Evolutionary conservation across 2,329 filamentous ascomycete genomes (phyloP), one percentile per base, ranked within the genome.

Genomic region (Penicillium paneum): DNA sequence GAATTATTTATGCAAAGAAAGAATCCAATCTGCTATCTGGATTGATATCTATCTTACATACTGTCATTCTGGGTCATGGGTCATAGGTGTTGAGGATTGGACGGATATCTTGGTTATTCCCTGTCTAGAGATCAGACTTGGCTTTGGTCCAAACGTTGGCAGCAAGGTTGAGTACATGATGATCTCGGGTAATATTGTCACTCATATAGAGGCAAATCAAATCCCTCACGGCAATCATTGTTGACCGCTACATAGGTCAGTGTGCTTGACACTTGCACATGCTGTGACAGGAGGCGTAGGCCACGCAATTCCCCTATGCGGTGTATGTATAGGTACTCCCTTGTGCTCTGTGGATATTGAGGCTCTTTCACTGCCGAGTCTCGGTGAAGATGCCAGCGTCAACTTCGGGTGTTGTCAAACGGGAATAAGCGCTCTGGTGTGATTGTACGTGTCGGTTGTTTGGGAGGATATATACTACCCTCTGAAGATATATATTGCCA

Each of bases 121-220:
- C 36, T 49, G 36, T 11, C 19, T 8, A 12, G 13, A 15, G 13
- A n/a, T n/a, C n/a, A 19, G 19, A 26, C 32, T 31, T 39, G 41
- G 43, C 31, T 39, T 34, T 19, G 29, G n/a, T 32, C 32, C 15
- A 10, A 15, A 28, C 15, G 26, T 42, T 13, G 38, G 29, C 31
- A 46, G 35, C 17, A 21, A 40, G 44, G 44, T 45, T 26, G 31
- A 31, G 32, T 39, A 31, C 50, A 53, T 43, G 36, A 52, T 32
- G 8, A 26, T 32, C 38, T 54, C 51, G 51, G 45, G 45, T 42
- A 35, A 29, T 54, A 54, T 49, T 32, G 38, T 41, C 32, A 49
- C 17, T 32, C 6, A 3, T 5, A 24, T 28, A 11, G 38, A 39
- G 36, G 31, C 13, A 31, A 34, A 21, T 15, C 11, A 6, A 15